Evolutionary conservation across 257 asterid species (phyloP).

Genomic region (Verbena officinalis): DNA sequence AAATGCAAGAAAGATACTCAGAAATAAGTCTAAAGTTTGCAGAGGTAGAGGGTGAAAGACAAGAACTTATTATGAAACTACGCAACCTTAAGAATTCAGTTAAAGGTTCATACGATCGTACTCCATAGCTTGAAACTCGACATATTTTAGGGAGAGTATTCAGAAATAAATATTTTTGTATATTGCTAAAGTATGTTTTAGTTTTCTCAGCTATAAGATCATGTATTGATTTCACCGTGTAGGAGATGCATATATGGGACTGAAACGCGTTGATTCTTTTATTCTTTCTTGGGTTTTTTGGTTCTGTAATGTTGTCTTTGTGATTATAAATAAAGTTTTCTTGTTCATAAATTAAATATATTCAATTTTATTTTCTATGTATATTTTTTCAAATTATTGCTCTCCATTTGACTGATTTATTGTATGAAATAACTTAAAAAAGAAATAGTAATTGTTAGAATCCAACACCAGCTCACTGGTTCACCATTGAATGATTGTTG

Average conservation of each 20-base stretch:
- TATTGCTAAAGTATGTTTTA: slow-evolving; percentile 24
- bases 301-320: slow-evolving; percentile 20
- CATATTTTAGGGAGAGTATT: neutral
- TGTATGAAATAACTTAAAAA: too few relatives aligned
- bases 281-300: slow-evolving; percentile 12
- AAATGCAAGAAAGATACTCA: slow-evolving; percentile 89
- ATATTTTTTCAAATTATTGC: too few relatives aligned
- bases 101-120: slow-evolving; percentile 33
- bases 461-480: slow-evolving; percentile 3
- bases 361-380: neutral
- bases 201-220: slow-evolving; percentile 19
- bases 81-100: slow-evolving; percentile 64
- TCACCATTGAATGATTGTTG: neutral
- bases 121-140: slow-evolving; percentile 8
- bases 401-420: too few relatives aligned
- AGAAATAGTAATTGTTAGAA: too few relatives aligned
- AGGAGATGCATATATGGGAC: too few relatives aligned
- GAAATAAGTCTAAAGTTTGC: slow-evolving; percentile 93
- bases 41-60: slow-evolving; percentile 96
- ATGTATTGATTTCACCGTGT: slow-evolving; percentile 17
- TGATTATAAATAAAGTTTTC: neutral
- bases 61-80: slow-evolving; percentile 79
- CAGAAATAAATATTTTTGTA: slow-evolving; percentile 31
- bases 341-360: neutral
- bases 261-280: too few relatives aligned